These are phyloP conservation scores for Xerocomus brunneocitrinus DNA, from an alignment of 768 basidiomycete genomes.

Conservation along the genomic window DNA sequence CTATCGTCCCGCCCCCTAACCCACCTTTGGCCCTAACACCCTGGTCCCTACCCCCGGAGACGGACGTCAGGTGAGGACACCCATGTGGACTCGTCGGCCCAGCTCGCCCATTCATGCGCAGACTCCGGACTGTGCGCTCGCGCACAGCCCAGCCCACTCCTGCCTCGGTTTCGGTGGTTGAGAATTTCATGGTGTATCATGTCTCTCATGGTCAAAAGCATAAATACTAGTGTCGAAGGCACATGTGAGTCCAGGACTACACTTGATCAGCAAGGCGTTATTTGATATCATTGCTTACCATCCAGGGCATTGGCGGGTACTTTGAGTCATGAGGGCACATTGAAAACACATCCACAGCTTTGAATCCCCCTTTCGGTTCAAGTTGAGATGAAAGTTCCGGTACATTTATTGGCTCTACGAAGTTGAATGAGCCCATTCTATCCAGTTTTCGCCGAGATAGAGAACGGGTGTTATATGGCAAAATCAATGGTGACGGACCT, in stretches of 20 bases:
- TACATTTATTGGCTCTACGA: not conserved
- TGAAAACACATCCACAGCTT: not conserved
- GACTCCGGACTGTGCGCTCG: too few relatives aligned
- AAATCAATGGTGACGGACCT: too few relatives aligned
- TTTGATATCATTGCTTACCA: not conserved
- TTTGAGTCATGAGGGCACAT: not conserved
- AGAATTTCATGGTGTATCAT: slow-evolving; percentile 14
- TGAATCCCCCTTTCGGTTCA: not conserved
- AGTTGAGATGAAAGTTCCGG: not conserved
- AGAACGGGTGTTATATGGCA: not conserved
- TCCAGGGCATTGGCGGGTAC: not conserved
- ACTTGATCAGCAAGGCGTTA: not conserved
- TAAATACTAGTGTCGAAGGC: slow-evolving; percentile 13
- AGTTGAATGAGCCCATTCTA: not conserved
- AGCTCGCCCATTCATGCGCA: too few relatives aligned
- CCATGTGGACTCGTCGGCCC: too few relatives aligned
- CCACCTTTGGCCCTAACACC: too few relatives aligned
- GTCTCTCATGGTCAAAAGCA: not conserved
- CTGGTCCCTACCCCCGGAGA: too few relatives aligned
- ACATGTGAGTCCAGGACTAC: not conserved
- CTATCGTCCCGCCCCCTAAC: too few relatives aligned
- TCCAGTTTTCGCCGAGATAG: not conserved
- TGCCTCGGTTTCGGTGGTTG: slow-evolving; percentile 2
- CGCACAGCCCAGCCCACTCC: not conserved
- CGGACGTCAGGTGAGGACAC: too few relatives aligned